phyloP scores from a whole-genome alignment of 2,329 filamentous ascomycete genomes.

The Camptophora hylomeconis region DNA sequence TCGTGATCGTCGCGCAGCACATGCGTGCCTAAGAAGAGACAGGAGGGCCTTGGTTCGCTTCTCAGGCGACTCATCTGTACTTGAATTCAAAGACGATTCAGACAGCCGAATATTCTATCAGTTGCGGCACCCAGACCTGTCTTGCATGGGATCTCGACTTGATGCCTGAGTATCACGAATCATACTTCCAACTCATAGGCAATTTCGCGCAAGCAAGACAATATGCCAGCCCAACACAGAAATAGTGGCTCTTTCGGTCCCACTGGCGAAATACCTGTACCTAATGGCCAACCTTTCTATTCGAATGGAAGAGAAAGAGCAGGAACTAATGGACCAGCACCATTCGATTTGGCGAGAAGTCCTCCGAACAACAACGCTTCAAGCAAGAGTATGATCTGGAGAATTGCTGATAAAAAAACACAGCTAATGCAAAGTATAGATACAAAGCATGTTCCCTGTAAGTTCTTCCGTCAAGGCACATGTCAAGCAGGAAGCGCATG shows the following conservation, averaged over 20 bases:
- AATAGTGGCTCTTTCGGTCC: slow-evolving; percentile 7
- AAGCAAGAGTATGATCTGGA: slow-evolving; percentile 24
- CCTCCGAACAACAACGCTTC: slow-evolving; percentile 32
- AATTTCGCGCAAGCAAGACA: slow-evolving; percentile 9
- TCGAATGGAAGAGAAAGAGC: slow-evolving; percentile 11
- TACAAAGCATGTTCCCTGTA: slow-evolving; percentile 95
- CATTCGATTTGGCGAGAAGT: slow-evolving; percentile 33
- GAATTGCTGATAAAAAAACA: neutral
- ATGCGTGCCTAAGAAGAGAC: too few relatives aligned
- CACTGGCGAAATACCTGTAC: slow-evolving; percentile 11
- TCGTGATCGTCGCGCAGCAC: too few relatives aligned
- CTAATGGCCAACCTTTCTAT: slow-evolving; percentile 6
- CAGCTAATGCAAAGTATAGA: slow-evolving; percentile 39
- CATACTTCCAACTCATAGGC: slow-evolving; percentile 6
- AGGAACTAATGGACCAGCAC: slow-evolving; percentile 15
- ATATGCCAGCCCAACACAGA: slow-evolving; percentile 7
- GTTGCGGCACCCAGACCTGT: too few relatives aligned
- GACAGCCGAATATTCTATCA: too few relatives aligned
- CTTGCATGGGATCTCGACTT: too few relatives aligned
- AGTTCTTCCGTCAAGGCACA: slow-evolving; percentile 93
- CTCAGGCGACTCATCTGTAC: too few relatives aligned
- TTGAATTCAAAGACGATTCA: too few relatives aligned
- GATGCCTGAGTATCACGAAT: too few relatives aligned
- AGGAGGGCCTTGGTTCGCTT: too few relatives aligned
- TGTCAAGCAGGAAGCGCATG: slow-evolving; percentile 94